Percentiles rank a stretch among this genome's conserved stretches.
phyloP scores from a whole-genome alignment of 345 rosid genomes.

The Gossypium stocksii region DNA sequence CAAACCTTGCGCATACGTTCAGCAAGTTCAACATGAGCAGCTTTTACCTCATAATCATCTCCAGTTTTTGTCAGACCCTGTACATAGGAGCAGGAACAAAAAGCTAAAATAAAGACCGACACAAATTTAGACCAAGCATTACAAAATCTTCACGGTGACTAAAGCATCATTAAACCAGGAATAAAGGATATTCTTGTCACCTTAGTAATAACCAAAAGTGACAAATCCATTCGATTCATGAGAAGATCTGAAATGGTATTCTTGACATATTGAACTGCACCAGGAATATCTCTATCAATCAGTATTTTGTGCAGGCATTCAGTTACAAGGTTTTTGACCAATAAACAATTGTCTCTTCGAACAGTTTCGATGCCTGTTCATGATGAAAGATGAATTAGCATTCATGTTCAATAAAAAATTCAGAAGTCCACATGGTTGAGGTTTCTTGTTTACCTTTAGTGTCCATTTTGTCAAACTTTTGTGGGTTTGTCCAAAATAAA shows the following conservation, averaged over 20 bases:
- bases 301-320: conserved; percentile 92
- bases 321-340: conserved; percentile 87
- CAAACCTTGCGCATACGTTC: conserved; percentile 98
- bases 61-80: conserved; percentile 96
- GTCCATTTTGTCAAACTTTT: conserved; percentile 89
- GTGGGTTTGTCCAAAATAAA: conserved; percentile 81
- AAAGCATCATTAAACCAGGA: conserved; percentile 19
- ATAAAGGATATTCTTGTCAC: conserved; percentile 29
- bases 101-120: conserved; percentile 12
- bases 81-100: conserved; percentile 18
- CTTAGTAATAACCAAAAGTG: conserved; percentile 97
- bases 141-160: conserved; percentile 3
- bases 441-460: conserved; percentile 64
- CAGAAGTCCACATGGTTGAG: conserved; percentile 15
- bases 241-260: conserved; percentile 92
- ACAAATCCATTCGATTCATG: conserved; percentile 95
- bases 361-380: conserved; percentile 94
- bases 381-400: conserved; percentile 15
- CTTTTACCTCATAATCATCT: conserved; percentile 91
- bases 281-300: conserved; percentile 79
- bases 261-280: conserved; percentile 86
- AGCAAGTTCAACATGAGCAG: conserved; percentile 96
- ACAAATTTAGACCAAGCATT: conserved; percentile 1
- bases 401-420: not conserved
- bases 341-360: conserved; percentile 93